A percentile compares a stretch with the other conserved stretches of the same genome.
Conservation (phyloP, 75 land plant species). For the Picea glauca region DNA sequence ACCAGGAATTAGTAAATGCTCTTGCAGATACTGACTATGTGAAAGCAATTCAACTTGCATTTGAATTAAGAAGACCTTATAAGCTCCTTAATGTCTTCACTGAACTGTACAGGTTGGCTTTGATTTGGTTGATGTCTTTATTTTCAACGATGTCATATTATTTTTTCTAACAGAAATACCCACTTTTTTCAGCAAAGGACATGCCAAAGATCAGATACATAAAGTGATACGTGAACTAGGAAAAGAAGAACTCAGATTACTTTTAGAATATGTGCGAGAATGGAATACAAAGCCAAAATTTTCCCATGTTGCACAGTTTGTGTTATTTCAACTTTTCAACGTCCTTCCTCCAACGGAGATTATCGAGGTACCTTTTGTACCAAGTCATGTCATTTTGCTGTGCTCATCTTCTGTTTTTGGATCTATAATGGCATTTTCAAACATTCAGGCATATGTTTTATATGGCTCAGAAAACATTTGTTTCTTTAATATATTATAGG, state of each 20-base stretch:
- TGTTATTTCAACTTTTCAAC: constrained; percentile 56
- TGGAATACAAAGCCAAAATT: constrained; percentile 96
- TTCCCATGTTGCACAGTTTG: constrained; percentile 88
- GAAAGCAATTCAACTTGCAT: constrained; percentile 84
- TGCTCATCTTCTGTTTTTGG: background rate
- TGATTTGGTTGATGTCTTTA: background rate
- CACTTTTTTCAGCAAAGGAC: constrained; percentile 39
- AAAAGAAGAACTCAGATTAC: constrained; percentile 62
- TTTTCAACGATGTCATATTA: background rate
- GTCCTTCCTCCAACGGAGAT: constrained; percentile 70
- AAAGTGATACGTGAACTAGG: constrained; percentile 52
- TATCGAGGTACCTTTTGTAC: constrained; percentile 45
- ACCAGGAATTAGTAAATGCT: constrained; percentile 93
- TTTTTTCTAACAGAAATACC: background rate
- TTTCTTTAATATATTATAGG: constrained; percentile 28
- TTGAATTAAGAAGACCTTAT: constrained; percentile 84
- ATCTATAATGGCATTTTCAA: background rate
- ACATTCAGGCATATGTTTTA: background rate
- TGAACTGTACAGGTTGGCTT: constrained; percentile 60
- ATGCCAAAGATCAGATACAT: constrained; percentile 32
- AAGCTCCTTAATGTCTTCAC: constrained; percentile 72
- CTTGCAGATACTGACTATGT: constrained; percentile 77
- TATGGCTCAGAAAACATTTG: background rate
- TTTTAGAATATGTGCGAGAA: constrained; percentile 83
- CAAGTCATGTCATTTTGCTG: background rate